Percentiles rank a stretch among this genome's conserved stretches.
Conservation (phyloP, 129 eudicot genomes). For the Flaveria robusta region DNA sequence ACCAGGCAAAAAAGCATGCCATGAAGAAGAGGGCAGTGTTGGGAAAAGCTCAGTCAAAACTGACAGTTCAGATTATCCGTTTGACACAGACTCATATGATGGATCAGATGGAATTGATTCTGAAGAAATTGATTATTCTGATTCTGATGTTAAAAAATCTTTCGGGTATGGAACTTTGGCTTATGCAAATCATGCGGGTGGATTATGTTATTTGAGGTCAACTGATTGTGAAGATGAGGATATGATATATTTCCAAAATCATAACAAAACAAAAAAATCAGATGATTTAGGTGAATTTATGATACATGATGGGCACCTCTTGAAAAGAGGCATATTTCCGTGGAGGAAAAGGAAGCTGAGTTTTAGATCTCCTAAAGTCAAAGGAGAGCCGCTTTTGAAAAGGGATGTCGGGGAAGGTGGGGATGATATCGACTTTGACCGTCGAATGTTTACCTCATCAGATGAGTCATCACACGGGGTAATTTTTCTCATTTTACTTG, state of each 20-base stretch:
- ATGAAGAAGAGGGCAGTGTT: constrained; percentile 57
- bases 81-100: constrained; percentile 60
- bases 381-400: constrained; percentile 75
- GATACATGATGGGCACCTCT: constrained; percentile 33
- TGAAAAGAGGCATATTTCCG: constrained; percentile 48
- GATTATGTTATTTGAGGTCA: background rate
- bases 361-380: constrained; percentile 60
- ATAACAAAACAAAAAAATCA: constrained; percentile 24
- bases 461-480: constrained; percentile 71
- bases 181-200: constrained; percentile 55
- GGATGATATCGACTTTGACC: constrained; percentile 83
- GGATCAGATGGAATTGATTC: constrained; percentile 49
- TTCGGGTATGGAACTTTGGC: constrained; percentile 55
- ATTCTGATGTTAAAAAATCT: constrained; percentile 41
- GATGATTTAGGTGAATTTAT: constrained; percentile 26
- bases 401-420: constrained; percentile 70
- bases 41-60: constrained; percentile 53
- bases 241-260: constrained; percentile 40
- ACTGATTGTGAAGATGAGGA: constrained; percentile 40
- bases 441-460: constrained; percentile 70
- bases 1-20: constrained; percentile 40
- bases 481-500: constrained; percentile 16
- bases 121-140: constrained; percentile 44
- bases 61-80: constrained; percentile 49
- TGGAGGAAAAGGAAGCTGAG: constrained; percentile 76